phyloP scores from a whole-genome alignment of 371 early-diverging fungal species.

The Mortierella sp. region DNA sequence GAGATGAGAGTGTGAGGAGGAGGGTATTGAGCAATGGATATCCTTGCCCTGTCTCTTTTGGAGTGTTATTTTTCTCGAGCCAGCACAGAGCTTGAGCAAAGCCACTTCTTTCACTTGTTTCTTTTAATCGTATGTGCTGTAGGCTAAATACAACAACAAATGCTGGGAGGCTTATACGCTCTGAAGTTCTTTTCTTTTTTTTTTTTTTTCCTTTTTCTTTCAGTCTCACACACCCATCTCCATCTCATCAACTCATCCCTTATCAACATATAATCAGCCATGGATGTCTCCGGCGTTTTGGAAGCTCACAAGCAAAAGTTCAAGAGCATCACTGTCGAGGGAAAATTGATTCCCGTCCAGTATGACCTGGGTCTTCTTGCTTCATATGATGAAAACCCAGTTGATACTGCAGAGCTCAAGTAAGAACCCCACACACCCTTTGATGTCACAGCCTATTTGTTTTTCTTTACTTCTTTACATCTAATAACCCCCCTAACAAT shows the following conservation, averaged over 20 bases:
- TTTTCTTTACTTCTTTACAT: not conserved
- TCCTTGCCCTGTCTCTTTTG: too few relatives aligned
- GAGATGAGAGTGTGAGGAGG: conserved; percentile 15
- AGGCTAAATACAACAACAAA: not conserved
- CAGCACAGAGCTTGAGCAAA: not conserved
- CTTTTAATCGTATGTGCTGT: conserved; percentile 1
- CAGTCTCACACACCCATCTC: conserved; percentile 8
- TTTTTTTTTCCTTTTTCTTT: conserved; percentile 10
- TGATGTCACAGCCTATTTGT: not conserved
- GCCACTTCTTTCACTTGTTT: not conserved
- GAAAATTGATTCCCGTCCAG: conserved; percentile 84
- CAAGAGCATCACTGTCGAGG: conserved; percentile 72
- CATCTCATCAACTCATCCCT: conserved; percentile 1
- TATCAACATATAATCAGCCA: conserved; percentile 16
- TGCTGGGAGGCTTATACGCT: not conserved
- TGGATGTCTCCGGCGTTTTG: conserved; percentile 77
- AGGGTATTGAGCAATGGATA: not conserved
- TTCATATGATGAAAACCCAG: conserved; percentile 83
- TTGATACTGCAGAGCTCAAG: conserved; percentile 73
- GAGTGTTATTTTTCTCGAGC: not conserved
- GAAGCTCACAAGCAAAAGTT: conserved; percentile 73
- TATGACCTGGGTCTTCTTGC: conserved; percentile 86
- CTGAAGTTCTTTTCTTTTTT: not conserved
- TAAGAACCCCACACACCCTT: too few relatives aligned
- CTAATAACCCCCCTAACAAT: too few relatives aligned